Conservation (phyloP, 176 grass and related monocot genomes). For the Oryza punctata region DNA sequence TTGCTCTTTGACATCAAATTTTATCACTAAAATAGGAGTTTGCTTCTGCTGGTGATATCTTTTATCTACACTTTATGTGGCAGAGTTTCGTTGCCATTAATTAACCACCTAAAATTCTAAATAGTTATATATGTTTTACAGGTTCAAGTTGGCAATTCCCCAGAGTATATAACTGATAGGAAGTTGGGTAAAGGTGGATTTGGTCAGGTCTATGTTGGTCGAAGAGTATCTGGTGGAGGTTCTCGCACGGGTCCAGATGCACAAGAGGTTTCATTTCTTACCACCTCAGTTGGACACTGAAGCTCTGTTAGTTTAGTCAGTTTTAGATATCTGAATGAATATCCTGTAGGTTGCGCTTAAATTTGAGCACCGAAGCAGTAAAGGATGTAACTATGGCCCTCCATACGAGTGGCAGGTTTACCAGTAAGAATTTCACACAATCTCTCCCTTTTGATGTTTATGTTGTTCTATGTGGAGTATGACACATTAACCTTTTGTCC, state of each 20-base stretch:
- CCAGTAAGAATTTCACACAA: conserved; percentile 46
- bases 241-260: conserved; percentile 76
- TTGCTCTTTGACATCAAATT: neutral
- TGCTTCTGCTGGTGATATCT: neutral
- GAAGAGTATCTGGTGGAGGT: conserved; percentile 78
- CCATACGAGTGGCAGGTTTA: conserved; percentile 96
- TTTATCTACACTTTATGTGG: neutral
- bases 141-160: conserved; percentile 94
- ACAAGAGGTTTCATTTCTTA: conserved; percentile 60
- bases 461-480: conserved; percentile 25
- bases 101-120: neutral
- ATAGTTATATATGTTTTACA: conserved; percentile 33
- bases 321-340: conserved; percentile 18
- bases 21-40: neutral
- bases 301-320: neutral
- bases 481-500: conserved; percentile 35
- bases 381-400: conserved; percentile 78
- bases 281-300: conserved; percentile 22
- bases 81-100: neutral
- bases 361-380: conserved; percentile 86
- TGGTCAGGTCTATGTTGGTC: conserved; percentile 92
- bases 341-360: conserved; percentile 75
- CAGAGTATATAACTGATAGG: conserved; percentile 73
- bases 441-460: conserved; percentile 6
- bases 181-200: conserved; percentile 97